Evolutionary conservation across 2,329 filamentous ascomycete genomes (phyloP), one percentile per base, ranked within the genome.

Genomic region (Sclerotiophoma versabilis): DNA sequence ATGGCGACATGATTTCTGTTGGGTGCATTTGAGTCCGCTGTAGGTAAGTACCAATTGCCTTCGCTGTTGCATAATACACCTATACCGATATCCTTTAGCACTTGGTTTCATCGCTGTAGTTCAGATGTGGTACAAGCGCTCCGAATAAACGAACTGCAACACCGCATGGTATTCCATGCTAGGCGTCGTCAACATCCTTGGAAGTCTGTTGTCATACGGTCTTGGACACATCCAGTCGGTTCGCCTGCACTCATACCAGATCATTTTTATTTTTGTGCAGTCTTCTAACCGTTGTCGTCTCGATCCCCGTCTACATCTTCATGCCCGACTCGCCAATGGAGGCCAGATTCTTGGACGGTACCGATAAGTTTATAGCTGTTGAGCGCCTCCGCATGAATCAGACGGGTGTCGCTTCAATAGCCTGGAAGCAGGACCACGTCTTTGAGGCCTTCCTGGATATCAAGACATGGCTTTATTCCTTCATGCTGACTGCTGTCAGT

Each of bases 291-390:
- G 78, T 85, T 5, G 70, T 77, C 1, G 83, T 82, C 54, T 78
- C 82, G 1, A 61, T 77, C 0, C 64, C 81, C 11, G 80, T 88
- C 5, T 78, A 49, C 36, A 53, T 81, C 15, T 81, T 82, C 45
- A 85, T 89, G 79, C 87, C 87, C 0, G 87, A 89, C 60, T 86
- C 84, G 0, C 86, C 87, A 0, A 81, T 86, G 64, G 79, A 83
- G 19, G 80, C 84, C 1, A 83, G 80, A 17, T 87, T 86, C 42
- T 76, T 88, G 2, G 77, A 73, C 0, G 78, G 81, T 4, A 75
- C 82, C 12, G 85, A 88, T 38, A 86, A 83, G 49, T 63, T 85
- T 0, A 72, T 87, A 9, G 84, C 85, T 0, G 79, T 87, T 10
- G 84, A 87, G 63, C 76, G 84, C 6, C 60, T 79, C 15, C 62